Evolutionary conservation across 164 flowering plant species (phyloP), one percentile per base, ranked within the genome.

Genomic region (Aristolochia fimbriata): DNA sequence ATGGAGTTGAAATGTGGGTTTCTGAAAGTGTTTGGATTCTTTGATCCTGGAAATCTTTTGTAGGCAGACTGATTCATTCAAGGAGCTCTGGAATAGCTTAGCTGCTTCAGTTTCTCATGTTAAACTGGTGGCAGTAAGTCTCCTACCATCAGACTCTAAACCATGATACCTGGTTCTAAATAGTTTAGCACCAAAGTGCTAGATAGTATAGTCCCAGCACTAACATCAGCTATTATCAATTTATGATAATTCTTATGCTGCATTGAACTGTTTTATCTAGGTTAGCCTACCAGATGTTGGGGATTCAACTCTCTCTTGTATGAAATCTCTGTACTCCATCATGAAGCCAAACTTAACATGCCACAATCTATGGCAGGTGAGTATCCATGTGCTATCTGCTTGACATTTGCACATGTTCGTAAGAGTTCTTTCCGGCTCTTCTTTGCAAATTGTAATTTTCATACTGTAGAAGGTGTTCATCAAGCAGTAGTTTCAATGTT

Each of bases 281-380:
- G 81, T 88, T 65, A 88, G 91, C 84, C 78, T 88, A 58, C 93
- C 91, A 31, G 68, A 82, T 69, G 22, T 70, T 54, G 86, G 85
- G 58, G 82, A 74, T 57, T 68, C 70, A 57, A 83, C 87, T 15
- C 12, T 81, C 45, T 31, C 77, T 47, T 70, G 73, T 22, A 84
- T 89, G 89, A 71, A 74, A 50, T 45, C 54, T 22, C 73, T 83
- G 76, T 82, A 79, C 70, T 71, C 80, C 3, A 71, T 78, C n/a
- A 89, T 87, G 94, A 60, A 73, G 57, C 71, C 75, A 45, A 72
- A 69, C 51, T 76, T 86, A 16, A 59, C 53, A n/a, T 77, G 83
- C 83, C 71, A 65, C 78, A 89, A 89, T 67, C 65, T 89, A 73
- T 89, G 96, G 96, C 96, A 86, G 91, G 94, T 88, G 20, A 23